Evolutionary conservation across 768 basidiomycete species (phyloP), one percentile per base, ranked within the genome.

Genomic region (Boletus sp.): DNA sequence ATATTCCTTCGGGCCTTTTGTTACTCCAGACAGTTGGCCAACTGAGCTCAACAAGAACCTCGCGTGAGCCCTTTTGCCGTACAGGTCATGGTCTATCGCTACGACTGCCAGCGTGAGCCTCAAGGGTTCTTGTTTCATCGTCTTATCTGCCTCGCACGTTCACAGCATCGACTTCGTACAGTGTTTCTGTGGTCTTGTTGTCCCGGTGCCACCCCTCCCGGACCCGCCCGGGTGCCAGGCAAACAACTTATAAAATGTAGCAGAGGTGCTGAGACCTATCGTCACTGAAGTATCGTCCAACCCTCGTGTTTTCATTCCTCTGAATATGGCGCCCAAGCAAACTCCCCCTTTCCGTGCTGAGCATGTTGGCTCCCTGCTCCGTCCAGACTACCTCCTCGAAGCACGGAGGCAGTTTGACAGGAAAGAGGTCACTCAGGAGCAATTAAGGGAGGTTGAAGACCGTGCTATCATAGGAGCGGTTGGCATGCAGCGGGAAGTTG

Each of bases 331-430:
- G 1, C 25, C 52, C 13, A 69, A 62, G 44, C 63, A 69, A 35
- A 53, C 42, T n/a, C 77, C 77, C 5, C 77, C 77, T 27, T 77
- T 76, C 66, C 72, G 76, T 25, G 76, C 77, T 15, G 77, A 78
- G 49, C 77, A 78, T 57, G 55, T 77, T 9, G 77, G 77, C 34
- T 78, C 76, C 7, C 64, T 79, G 35, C 76, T 77, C 51, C 73
- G 77, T 9, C 77, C 77, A 19, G 53, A 58, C 6, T 60, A 67
- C 50, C 72, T 78, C 13, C 73, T 78, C 21, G 59, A 72, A 44
- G 73, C 71, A 51, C 69, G 75, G 29, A 67, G 45, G 33, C 62
- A 67, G 35, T 70, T 73, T 47, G 76, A 77, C 34, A 63, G 55
- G 23, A 69, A 70, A 41, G 68, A 71, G 52, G 57, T 69, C 50